Evolutionary conservation across 2,329 filamentous ascomycete genomes (phyloP), one percentile per base, ranked within the genome.

Genomic region (Aspergillus piperis): DNA sequence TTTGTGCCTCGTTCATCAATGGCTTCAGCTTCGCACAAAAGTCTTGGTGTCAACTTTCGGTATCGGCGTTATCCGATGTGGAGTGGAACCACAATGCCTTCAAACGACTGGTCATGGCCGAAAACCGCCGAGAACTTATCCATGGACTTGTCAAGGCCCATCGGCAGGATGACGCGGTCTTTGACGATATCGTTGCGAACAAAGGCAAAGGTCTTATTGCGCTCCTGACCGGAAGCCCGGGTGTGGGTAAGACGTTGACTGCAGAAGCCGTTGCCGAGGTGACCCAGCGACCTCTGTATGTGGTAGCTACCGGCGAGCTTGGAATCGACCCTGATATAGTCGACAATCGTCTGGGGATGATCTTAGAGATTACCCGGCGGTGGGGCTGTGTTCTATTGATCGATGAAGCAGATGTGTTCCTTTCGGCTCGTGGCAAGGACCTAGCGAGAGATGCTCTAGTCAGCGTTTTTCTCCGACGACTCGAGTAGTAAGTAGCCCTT

Each of bases 211-310:
- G 54, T 1, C 19, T 57, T 38, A 49, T 51, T 51, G 47, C 32
- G 2, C 21, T 57, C 11, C 36, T 51, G 2, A 47, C 55, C 8
- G 55, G 55, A n/a, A 50, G 30, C 19, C 44, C 55, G 13, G 55
- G 55, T 13, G 42, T 38, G 17, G 54, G 55, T 6, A 57, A 57
- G 21, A 57, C 44, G 0, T 19, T 57, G 8, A 57, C 54, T 36
- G 54, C 54, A 36, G 54, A 57, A 42, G 54, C 54, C 15, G 54
- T 57, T 6, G 54, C 54, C 11, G 54, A 57, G 39, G 41, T 44
- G 2, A 44, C 41, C 1, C 19, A 53, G 23, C 27, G 50, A 1
- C 50, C 50, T 1, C 4, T 53, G 13, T 53, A 53, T 39, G 50
- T 53, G 13, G 50, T 53, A 17, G 50, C 50, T 10, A 53, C 50